phyloP scores from a whole-genome alignment of 176 grass and related monocot genomes.

The Cocos nucifera region DNA sequence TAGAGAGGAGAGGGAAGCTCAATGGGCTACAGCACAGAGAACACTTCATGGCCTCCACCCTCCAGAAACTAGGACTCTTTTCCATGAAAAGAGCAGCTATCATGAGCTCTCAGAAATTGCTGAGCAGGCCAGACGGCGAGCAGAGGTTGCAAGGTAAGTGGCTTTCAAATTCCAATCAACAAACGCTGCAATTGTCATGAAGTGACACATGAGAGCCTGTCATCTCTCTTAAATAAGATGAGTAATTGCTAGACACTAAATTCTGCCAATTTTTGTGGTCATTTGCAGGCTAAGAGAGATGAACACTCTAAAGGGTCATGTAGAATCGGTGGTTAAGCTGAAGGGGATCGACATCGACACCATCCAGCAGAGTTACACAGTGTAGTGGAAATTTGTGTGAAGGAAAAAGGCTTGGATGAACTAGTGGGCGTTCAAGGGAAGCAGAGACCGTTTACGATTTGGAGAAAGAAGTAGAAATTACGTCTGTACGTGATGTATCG shows the following conservation, averaged over 20 bases:
- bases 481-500: constrained; percentile 3
- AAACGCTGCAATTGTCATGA: no score
- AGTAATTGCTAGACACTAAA: no score
- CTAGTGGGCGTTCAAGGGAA: background rate
- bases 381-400: background rate
- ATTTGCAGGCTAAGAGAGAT: constrained; percentile 28
- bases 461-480: background rate
- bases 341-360: constrained; percentile 35
- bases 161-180: background rate
- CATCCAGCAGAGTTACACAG: constrained; percentile 40
- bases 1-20: constrained; percentile 16
- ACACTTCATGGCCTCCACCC: constrained; percentile 12
- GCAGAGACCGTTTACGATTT: background rate
- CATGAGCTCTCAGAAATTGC: constrained; percentile 11
- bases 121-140: constrained; percentile 10
- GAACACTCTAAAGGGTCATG: constrained; percentile 38
- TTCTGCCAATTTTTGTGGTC: background rate
- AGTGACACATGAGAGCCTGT: no score
- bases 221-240: no score
- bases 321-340: constrained; percentile 39
- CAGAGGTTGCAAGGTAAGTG: constrained; percentile 8
- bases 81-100: constrained; percentile 12
- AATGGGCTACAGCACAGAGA: constrained; percentile 13
- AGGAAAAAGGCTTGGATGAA: background rate
- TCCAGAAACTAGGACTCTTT: background rate